Evolutionary conservation across 2,329 filamentous ascomycete genomes (phyloP).

Genomic region (Pestalotiopsis sp.): DNA sequence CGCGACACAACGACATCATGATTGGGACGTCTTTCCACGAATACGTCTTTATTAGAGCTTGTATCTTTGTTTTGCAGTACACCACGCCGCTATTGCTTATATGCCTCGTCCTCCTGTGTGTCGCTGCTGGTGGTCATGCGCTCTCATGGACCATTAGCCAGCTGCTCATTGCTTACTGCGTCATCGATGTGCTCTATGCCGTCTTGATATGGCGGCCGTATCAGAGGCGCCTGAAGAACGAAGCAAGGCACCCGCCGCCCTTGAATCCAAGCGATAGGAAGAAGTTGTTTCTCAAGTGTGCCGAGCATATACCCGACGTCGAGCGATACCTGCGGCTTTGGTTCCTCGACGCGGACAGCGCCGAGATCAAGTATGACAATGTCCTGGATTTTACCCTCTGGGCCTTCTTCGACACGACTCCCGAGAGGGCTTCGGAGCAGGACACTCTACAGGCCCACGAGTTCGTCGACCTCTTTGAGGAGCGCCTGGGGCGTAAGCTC

Average conservation of each 20-base stretch:
- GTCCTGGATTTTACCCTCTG: slow-evolving; percentile 68
- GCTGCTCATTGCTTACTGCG: slow-evolving; percentile 31
- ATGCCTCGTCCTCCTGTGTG: slow-evolving; percentile 28
- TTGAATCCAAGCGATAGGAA: slow-evolving; percentile 50
- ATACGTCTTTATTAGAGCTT: slow-evolving; percentile 47
- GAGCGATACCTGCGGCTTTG: slow-evolving; percentile 63
- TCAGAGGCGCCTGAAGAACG: slow-evolving; percentile 37
- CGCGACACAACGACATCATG: slow-evolving; percentile 21
- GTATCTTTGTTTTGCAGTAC: slow-evolving; percentile 46
- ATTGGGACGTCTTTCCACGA: slow-evolving; percentile 35
- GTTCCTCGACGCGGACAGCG: slow-evolving; percentile 63
- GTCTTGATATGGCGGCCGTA: slow-evolving; percentile 46
- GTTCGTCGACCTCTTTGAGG: slow-evolving; percentile 56
- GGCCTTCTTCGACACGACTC: slow-evolving; percentile 61
- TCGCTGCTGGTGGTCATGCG: slow-evolving; percentile 19
- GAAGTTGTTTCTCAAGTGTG: slow-evolving; percentile 59
- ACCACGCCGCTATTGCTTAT: slow-evolving; percentile 42
- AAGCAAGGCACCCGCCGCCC: slow-evolving; percentile 43
- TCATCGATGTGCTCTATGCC: slow-evolving; percentile 45
- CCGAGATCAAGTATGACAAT: slow-evolving; percentile 68
- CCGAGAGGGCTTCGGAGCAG: slow-evolving; percentile 29
- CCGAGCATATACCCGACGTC: slow-evolving; percentile 54
- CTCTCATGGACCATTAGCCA: slow-evolving; percentile 21
- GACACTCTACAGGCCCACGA: slow-evolving; percentile 44
- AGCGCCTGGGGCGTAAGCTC: slow-evolving; percentile 52